Percentiles rank a stretch among this genome's conserved stretches.
phyloP scores from a whole-genome alignment of 208 protist genomes.

The Naegleria gruberi region DNA sequence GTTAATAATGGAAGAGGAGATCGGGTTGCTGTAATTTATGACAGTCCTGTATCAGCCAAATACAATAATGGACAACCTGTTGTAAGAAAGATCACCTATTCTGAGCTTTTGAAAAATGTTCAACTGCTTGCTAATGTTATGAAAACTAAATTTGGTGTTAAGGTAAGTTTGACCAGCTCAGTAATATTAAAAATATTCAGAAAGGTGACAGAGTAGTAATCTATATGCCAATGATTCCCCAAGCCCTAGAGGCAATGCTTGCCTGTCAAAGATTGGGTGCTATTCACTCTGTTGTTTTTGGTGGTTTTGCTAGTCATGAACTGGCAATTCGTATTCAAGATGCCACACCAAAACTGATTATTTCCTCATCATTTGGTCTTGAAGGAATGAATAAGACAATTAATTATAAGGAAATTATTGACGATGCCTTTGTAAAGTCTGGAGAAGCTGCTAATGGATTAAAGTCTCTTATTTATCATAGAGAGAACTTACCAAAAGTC shows the following conservation, averaged over 20 bases:
- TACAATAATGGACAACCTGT: neutral
- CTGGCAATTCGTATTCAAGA: slow-evolving; percentile 33
- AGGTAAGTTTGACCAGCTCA: neutral
- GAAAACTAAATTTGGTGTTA: neutral
- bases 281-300: slow-evolving; percentile 37
- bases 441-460: neutral
- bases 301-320: slow-evolving; percentile 33
- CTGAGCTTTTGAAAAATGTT: neutral
- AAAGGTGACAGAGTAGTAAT: neutral
- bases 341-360: slow-evolving; percentile 22
- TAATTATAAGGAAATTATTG: slow-evolving; percentile 32
- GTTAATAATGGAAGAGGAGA: neutral
- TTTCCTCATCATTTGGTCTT: slow-evolving; percentile 25
- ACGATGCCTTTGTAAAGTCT: slow-evolving; percentile 19
- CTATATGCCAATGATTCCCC: slow-evolving; percentile 84
- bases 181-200: neutral
- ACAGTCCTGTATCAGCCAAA: neutral
- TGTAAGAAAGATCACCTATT: neutral
- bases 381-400: slow-evolving; percentile 19
- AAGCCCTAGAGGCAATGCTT: slow-evolving; percentile 82
- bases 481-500: neutral
- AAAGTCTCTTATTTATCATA: neutral
- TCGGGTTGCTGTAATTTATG: slow-evolving; percentile 4
- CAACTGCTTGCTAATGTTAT: neutral
- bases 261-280: slow-evolving; percentile 93